A percentile compares a stretch with the other conserved stretches of the same genome.
These are phyloP conservation scores for Colletotrichum zoysiae DNA, from an alignment of 2,329 filamentous ascomycete genomes.

Conservation along the genomic window DNA sequence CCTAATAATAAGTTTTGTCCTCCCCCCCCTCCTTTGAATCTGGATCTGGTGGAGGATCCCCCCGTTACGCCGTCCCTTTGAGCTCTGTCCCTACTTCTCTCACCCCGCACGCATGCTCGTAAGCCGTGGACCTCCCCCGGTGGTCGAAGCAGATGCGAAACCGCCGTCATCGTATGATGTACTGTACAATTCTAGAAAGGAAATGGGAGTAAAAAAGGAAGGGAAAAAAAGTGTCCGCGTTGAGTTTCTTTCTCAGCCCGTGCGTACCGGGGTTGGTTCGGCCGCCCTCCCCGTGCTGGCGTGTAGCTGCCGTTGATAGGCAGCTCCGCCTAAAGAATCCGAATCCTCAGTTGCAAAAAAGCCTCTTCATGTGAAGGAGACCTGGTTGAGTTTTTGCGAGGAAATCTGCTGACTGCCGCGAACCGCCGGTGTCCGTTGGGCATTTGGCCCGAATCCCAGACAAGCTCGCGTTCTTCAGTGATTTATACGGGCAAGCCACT, in stretches of 20 bases:
- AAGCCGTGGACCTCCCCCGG: not conserved
- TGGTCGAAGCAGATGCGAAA: slow-evolving; percentile 6
- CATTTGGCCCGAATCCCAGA: too few relatives aligned
- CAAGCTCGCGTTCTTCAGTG: too few relatives aligned
- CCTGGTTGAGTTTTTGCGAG: not conserved
- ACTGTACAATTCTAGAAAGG: slow-evolving; percentile 32
- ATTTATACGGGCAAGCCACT: not conserved
- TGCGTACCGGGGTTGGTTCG: not conserved
- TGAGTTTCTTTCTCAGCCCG: not conserved
- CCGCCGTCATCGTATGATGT: slow-evolving; percentile 22
- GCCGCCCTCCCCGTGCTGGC: not conserved
- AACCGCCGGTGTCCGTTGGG: not conserved
- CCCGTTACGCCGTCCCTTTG: slow-evolving; percentile 16
- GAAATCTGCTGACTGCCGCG: not conserved
- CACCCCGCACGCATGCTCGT: slow-evolving; percentile 9
- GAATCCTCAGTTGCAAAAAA: not conserved
- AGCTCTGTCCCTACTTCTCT: slow-evolving; percentile 2
- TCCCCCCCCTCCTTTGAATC: not conserved
- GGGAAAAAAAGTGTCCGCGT: not conserved
- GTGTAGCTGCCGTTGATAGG: not conserved
- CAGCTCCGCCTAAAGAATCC: not conserved
- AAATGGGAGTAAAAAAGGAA: not conserved
- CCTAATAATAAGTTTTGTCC: slow-evolving; percentile 12
- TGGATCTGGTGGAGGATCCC: not conserved
- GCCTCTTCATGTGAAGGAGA: not conserved